Base-by-base conservation (phyloP, 1,284 basidiomycete species). In the Pyrrhoderma lamaoense region DNA sequence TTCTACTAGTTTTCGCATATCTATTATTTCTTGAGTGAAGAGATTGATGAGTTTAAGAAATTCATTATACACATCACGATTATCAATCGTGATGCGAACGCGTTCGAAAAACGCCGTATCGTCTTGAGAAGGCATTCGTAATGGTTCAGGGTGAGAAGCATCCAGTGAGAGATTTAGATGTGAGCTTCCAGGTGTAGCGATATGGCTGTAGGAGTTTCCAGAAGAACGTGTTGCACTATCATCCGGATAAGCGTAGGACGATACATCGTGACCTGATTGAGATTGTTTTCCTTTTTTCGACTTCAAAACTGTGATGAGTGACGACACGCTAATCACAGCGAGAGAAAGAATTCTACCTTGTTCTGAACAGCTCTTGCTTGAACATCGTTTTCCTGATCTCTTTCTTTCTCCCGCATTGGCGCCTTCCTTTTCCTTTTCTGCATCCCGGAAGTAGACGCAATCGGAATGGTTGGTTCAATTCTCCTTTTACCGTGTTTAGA, bases 11-110 rank as follows among this genome's bases (percentile, higher is more conserved):
- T 85, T 81, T 42, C 84, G 79, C 14, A 85, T 82, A 62, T 97
- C 92, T 61, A 99, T 94, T 61, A 90, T 85, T 52, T 94, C 92
- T 64, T 97, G 92, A 1, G 92, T 89, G 66, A 95, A 99, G 1
- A 98, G 75, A 65, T 98, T 98, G 63, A 97, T 80, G 52, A 97
- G 74, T 66, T 95, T 97, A 58, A 99, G 73, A 70, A 99, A 98
- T 68, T 98, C 95, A 65, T 94, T 89, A 71, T 96, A 98, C 3
- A 86, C 85, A 49, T 92, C 83, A 37, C 90, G 83, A 64, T 88
- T 91, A 60, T 94, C 92, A 54, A 97, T 76, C 42, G 80, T 77
- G 55, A 87, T 87, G 66, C 92, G 93, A 60, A 96, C 91, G 39
- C 89, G 85, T 60, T 96, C 92, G 63, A 99, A 98, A 72, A 98